Percentiles rank a stretch among this genome's conserved stretches.
Conservation (phyloP, 441 rosid species). For the Eruca vesicaria region DNA sequence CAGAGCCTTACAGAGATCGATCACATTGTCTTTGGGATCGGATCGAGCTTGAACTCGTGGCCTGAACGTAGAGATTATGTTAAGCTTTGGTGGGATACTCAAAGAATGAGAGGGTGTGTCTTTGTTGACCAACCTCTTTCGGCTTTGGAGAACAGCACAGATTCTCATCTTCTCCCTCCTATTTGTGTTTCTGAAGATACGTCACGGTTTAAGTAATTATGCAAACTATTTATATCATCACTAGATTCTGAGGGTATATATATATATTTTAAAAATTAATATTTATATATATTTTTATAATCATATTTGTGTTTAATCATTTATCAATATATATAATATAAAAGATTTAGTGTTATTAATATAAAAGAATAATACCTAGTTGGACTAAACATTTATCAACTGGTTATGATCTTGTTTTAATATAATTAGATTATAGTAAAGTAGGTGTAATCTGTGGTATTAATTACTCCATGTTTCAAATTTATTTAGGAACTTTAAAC, state of each 20-base stretch:
- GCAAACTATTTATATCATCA: background rate
- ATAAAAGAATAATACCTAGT: no score
- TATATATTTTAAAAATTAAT: no score
- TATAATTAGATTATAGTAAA: no score
- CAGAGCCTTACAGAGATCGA: slow-evolving; percentile 42
- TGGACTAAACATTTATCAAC: no score
- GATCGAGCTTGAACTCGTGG: slow-evolving; percentile 66
- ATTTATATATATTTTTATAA: no score
- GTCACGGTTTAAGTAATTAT: slow-evolving; percentile 57
- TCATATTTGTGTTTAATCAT: no score
- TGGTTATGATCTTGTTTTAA: no score
- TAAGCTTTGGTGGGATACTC: slow-evolving; percentile 78
- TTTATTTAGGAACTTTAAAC: background rate
- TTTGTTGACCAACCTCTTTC: slow-evolving; percentile 53
- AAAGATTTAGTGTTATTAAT: no score
- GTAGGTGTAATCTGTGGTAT: no score
- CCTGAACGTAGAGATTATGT: slow-evolving; percentile 54
- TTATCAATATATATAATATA: no score
- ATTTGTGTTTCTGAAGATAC: slow-evolving; percentile 72
- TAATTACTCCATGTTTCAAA: no score
- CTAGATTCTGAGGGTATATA: no score
- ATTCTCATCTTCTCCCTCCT: slow-evolving; percentile 52
- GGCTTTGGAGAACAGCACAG: slow-evolving; percentile 19
- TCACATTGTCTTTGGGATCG: slow-evolving; percentile 75
- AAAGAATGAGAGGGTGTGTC: slow-evolving; percentile 78